These are phyloP conservation scores for Umbelopsis ramanniana DNA, from an alignment of 192 early-diverging fungal genomes.

Conservation along the genomic window DNA sequence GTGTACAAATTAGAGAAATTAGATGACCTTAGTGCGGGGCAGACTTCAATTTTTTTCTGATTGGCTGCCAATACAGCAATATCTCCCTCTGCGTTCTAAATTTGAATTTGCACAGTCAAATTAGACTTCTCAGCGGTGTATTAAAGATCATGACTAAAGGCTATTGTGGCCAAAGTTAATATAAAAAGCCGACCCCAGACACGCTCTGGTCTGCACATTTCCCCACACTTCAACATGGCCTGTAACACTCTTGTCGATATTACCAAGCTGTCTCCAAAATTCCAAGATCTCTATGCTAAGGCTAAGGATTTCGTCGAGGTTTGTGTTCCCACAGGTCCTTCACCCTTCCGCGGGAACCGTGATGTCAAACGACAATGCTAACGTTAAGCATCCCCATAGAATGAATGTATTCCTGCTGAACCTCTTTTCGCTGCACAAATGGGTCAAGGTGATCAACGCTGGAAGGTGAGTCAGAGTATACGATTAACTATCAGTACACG, in stretches of 20 bases:
- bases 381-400: slow-evolving; percentile 39
- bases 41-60: background rate
- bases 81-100: too few relatives aligned
- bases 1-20: background rate
- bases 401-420: slow-evolving; percentile 97
- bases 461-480: slow-evolving; percentile 64
- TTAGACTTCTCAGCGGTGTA: too few relatives aligned
- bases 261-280: slow-evolving; percentile 50
- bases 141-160: too few relatives aligned
- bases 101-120: too few relatives aligned
- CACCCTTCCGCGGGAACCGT: background rate
- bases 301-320: slow-evolving; percentile 67
- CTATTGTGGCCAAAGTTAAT: background rate
- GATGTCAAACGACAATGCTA: background rate
- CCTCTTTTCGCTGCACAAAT: slow-evolving; percentile 72
- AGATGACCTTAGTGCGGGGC: background rate
- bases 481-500: too few relatives aligned
- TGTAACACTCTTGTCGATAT: slow-evolving; percentile 40
- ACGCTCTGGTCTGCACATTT: background rate
- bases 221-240: slow-evolving; percentile 31
- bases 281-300: slow-evolving; percentile 58
- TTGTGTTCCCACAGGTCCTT: slow-evolving; percentile 12
- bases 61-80: background rate
- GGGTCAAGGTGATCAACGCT: slow-evolving; percentile 76
- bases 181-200: background rate